A percentile compares a stretch with the other conserved stretches of the same genome.
These are phyloP conservation scores for Hygrophorus russula DNA, from an alignment of 768 basidiomycete species.

Conservation along the genomic window DNA sequence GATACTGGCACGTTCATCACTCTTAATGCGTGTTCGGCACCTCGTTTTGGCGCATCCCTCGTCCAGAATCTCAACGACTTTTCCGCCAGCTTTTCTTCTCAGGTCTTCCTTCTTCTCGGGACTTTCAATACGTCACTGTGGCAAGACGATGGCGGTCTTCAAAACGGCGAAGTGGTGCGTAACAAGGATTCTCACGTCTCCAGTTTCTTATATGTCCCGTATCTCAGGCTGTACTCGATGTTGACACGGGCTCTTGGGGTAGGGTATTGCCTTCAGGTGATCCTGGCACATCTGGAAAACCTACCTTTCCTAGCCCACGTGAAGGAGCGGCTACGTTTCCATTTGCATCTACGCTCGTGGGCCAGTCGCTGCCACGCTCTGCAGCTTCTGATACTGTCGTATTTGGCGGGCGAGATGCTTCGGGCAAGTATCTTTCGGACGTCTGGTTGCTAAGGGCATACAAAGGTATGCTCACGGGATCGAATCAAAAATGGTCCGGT, in stretches of 20 bases:
- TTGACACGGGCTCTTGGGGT: constrained; percentile 53
- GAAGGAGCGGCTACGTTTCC: constrained; percentile 61
- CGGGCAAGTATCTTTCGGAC: constrained; percentile 60
- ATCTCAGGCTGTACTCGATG: constrained; percentile 49
- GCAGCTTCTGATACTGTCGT: constrained; percentile 56
- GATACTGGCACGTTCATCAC: constrained; percentile 21
- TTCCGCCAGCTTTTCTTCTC: constrained; percentile 46
- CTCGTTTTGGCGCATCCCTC: constrained; percentile 47
- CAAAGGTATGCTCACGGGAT: constrained; percentile 44
- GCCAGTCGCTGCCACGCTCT: constrained; percentile 24
- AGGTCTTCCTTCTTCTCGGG: constrained; percentile 63
- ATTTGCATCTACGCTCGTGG: constrained; percentile 43
- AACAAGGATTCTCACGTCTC: constrained; percentile 1
- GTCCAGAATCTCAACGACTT: constrained; percentile 47
- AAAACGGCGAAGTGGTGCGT: constrained; percentile 66
- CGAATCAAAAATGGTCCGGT: constrained; percentile 47
- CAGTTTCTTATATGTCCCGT: constrained; percentile 3
- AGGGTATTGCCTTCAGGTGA: constrained; percentile 69
- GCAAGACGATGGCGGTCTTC: constrained; percentile 51
- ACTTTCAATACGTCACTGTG: constrained; percentile 52
- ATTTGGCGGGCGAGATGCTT: constrained; percentile 63
- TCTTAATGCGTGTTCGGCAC: constrained; percentile 50
- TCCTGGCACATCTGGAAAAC: constrained; percentile 39
- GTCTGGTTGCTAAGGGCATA: constrained; percentile 74
- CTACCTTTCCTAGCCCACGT: constrained; percentile 52